A percentile compares a stretch with the other conserved stretches of the same genome.
phyloP scores from a whole-genome alignment of 768 basidiomycete genomes.

The Tricholoma sp. region DNA sequence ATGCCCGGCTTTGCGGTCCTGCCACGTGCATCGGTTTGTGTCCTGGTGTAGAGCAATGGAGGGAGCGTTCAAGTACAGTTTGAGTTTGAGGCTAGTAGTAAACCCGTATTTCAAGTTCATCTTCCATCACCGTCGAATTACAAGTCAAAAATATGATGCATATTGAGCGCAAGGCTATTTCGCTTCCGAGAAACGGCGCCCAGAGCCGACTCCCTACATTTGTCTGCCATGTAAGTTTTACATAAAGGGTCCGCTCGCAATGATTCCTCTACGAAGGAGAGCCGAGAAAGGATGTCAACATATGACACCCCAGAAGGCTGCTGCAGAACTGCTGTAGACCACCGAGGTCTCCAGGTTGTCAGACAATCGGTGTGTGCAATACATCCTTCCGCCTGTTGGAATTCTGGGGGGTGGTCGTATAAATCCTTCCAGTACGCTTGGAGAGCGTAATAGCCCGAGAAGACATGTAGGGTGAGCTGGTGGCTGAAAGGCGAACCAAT shows the following conservation, averaged over 20 bases:
- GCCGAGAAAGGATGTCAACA: not conserved
- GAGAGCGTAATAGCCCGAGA: conserved; percentile 3
- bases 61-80: too few species aligned
- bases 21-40: too few species aligned
- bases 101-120: too few species aligned
- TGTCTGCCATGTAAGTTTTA: not conserved
- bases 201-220: not conserved
- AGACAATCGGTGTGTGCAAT: not conserved
- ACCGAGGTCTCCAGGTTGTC: not conserved
- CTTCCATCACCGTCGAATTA: not conserved
- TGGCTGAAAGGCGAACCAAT: not conserved
- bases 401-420: not conserved
- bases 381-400: not conserved
- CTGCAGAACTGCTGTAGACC: not conserved
- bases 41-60: too few species aligned
- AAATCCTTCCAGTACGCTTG: not conserved
- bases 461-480: not conserved
- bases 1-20: too few species aligned
- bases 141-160: conserved; percentile 4
- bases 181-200: not conserved
- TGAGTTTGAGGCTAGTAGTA: too few species aligned
- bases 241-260: not conserved
- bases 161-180: not conserved
- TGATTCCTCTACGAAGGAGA: not conserved
- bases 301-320: not conserved